These are phyloP conservation scores for Auricularia cornea DNA, from an alignment of 768 basidiomycete species.

Conservation along the genomic window DNA sequence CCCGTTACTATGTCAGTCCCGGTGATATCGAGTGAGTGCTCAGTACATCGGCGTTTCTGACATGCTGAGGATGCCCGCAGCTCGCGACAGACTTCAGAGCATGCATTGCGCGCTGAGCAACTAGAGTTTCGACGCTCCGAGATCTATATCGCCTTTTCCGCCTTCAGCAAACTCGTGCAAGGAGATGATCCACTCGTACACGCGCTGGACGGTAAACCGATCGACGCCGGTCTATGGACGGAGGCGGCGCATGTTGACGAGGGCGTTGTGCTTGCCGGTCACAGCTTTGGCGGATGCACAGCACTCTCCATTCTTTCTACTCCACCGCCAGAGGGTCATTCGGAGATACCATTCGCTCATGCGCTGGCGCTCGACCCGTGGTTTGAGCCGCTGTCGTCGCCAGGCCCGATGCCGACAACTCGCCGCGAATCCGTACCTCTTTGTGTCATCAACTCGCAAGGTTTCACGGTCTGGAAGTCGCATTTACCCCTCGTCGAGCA, in stretches of 20 bases:
- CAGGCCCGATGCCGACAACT: slow-evolving; percentile 33
- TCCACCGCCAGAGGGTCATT: slow-evolving; percentile 30
- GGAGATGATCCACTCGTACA: slow-evolving; percentile 27
- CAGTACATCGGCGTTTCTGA: slow-evolving; percentile 4
- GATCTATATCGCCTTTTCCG: slow-evolving; percentile 52
- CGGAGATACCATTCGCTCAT: slow-evolving; percentile 45
- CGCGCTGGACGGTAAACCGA: slow-evolving; percentile 44
- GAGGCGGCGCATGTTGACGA: slow-evolving; percentile 19
- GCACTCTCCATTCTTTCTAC: slow-evolving; percentile 48
- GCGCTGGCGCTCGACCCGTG: slow-evolving; percentile 74
- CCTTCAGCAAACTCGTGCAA: slow-evolving; percentile 46
- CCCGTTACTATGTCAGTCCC: slow-evolving; percentile 46
- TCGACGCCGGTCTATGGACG: slow-evolving; percentile 36
- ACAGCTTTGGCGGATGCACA: slow-evolving; percentile 51
- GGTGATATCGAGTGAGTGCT: slow-evolving; percentile 34
- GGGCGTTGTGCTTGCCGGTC: slow-evolving; percentile 38
- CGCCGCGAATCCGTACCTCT: slow-evolving; percentile 21
- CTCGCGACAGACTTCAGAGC: slow-evolving; percentile 12
- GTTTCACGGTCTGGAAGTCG: slow-evolving; percentile 69
- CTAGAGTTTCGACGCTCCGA: slow-evolving; percentile 62
- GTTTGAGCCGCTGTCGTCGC: slow-evolving; percentile 65
- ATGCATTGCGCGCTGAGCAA: slow-evolving; percentile 58
- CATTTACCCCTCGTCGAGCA: slow-evolving; percentile 56
- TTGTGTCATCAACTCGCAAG: slow-evolving; percentile 68
- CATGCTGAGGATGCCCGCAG: slow-evolving; percentile 14